Evolutionary conservation across 225 moss, liverwort and hornwort species (phyloP).

Genomic region (Neckera pumila): DNA sequence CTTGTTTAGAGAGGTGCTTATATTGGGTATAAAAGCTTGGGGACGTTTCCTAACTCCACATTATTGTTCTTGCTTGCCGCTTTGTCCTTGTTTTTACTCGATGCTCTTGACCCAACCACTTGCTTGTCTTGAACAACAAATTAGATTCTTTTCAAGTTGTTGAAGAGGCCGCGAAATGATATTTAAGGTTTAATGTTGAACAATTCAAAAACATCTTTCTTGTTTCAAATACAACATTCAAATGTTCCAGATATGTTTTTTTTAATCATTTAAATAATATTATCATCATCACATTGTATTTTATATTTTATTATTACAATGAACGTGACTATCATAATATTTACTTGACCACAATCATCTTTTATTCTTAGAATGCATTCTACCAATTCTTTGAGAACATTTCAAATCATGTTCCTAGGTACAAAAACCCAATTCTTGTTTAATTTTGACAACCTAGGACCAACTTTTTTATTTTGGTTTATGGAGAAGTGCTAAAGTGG

Average conservation of each 20-base stretch:
- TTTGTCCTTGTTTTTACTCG: fast-evolving
- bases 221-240: not conserved
- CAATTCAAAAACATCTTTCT: too few relatives aligned
- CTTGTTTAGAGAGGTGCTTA: not conserved
- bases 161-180: not conserved
- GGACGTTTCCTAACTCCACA: not conserved
- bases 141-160: fast-evolving
- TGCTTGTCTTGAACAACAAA: fast-evolving
- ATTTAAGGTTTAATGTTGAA: fast-evolving
- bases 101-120: fast-evolving
- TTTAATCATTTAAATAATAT: not conserved
- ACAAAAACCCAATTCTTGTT: not conserved
- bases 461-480: too few relatives aligned
- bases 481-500: too few relatives aligned
- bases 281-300: not conserved
- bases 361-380: not conserved
- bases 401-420: too few relatives aligned
- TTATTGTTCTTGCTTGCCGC: not conserved
- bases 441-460: not conserved
- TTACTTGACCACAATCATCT: not conserved
- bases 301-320: not conserved
- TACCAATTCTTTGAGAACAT: too few relatives aligned
- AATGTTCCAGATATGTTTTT: not conserved
- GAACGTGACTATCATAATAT: too few relatives aligned
- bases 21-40: fast-evolving